Conservation (phyloP, 352 stramenopile species). For the Globisporangium echinulatum region DNA sequence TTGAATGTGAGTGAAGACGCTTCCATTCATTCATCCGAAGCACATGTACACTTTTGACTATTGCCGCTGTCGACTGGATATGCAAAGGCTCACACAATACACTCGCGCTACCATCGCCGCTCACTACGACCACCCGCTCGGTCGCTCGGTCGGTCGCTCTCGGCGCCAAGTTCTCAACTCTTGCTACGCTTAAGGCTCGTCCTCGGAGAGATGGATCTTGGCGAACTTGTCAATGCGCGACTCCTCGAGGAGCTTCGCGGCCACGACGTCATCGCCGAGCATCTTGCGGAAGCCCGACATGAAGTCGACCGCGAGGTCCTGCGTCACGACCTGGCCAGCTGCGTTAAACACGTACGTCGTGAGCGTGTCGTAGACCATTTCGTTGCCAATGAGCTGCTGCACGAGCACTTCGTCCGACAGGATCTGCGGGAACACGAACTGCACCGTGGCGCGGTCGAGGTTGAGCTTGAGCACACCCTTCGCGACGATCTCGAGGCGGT, state of each 20-base stretch:
- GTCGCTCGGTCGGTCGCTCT: no score
- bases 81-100: no score
- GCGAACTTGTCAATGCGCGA: slow-evolving; percentile 8
- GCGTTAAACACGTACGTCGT: slow-evolving; percentile 26
- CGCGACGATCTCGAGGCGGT: slow-evolving; percentile 11
- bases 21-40: neutral
- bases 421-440: slow-evolving; percentile 31
- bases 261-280: slow-evolving; percentile 7
- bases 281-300: slow-evolving; percentile 15
- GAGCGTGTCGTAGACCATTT: slow-evolving; percentile 24
- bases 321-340: slow-evolving; percentile 10
- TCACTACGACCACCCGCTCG: no score
- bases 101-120: no score
- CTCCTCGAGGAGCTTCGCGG: slow-evolving; percentile 9
- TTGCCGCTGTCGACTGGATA: no score
- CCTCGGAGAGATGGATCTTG: slow-evolving; percentile 7
- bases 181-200: neutral
- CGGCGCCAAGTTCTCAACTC: no score
- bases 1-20: no score
- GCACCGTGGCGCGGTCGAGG: slow-evolving; percentile 14
- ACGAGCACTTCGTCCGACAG: slow-evolving; percentile 27
- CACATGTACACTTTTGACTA: neutral
- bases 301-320: slow-evolving; percentile 23
- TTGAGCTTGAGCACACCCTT: slow-evolving; percentile 10
- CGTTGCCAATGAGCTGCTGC: slow-evolving; percentile 27